Base-by-base conservation (phyloP, 2,329 filamentous ascomycete species). In the Sporothrix pseudoabietina region DNA sequence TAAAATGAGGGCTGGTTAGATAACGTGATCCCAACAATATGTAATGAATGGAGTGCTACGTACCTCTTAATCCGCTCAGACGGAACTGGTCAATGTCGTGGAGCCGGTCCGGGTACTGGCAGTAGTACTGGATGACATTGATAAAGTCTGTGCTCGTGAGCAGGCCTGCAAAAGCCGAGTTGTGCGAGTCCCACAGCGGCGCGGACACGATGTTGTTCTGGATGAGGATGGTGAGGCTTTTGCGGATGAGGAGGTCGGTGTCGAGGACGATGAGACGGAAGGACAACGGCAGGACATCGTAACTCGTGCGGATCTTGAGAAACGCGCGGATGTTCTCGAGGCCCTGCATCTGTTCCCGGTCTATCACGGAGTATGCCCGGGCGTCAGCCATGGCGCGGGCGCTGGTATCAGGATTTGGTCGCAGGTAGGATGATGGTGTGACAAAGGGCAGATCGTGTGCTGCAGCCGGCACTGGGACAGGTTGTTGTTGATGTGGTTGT, bases 61-160 rank as follows among this genome's bases (percentile, higher is more conserved):
- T 85, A 97, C 94, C 93, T 88, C 95, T 89, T 74, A 99, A 87
- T 80, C 94, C 97, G 83, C 93, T 95, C 75, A 99, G 84, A 65
- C 94, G 91, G 81, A 99, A 98, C 81, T 97, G 93, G 77, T 98
- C 96, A 78, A 99, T 92, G 80, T 95, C 91, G 77, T 91, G 90
- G 75, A 98, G 88, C 74, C 94, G 92, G 77, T 97, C 93, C 2
- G 95, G 96, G 78, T 96, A 97, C 82, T 98, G 94, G 86, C 94
- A 98, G 85, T 99, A 98, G 83, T 99, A 99, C 81, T 98, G 95
- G 55, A 99, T 97, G 73, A 99, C 92, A 80, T 99, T 99, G 84
- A 99, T 97, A 82, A 96, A 99, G 83, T 99, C 96, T 75, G 94
- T 97, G 76, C 94, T 96, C 39, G 96, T 99, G 77, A 99, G 87